phyloP scores from a whole-genome alignment of 1,284 basidiomycete genomes.

The Naganishia liquefaciens region DNA sequence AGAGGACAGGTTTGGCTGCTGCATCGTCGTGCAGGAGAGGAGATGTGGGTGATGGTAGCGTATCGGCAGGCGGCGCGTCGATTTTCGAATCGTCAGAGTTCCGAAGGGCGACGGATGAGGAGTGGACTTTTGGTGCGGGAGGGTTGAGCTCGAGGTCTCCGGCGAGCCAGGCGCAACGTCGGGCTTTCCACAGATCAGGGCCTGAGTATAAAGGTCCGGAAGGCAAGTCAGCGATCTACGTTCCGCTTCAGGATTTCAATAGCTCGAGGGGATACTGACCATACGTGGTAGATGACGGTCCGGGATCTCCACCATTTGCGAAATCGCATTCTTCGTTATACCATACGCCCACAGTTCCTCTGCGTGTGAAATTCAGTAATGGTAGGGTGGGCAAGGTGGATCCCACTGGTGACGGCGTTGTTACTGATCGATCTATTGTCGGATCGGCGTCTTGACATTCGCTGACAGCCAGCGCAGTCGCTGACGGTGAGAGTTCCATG shows the following conservation, averaged over 20 bases:
- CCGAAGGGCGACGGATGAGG: background rate
- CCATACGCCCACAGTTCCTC: conserved; percentile 12
- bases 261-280: background rate
- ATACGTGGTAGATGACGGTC: conserved; percentile 11
- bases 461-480: background rate
- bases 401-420: no score
- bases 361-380: background rate
- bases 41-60: background rate
- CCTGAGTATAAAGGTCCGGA: background rate
- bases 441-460: background rate
- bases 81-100: background rate
- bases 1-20: background rate
- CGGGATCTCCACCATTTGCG: conserved; percentile 3
- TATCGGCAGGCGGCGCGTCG: background rate
- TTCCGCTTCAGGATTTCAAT: background rate
- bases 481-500: no score
- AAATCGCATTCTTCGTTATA: conserved; percentile 5
- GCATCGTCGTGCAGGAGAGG: background rate
- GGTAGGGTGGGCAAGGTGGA: background rate
- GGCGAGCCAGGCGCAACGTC: conserved; percentile 19
- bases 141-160: conserved; percentile 18
- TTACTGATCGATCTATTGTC: background rate
- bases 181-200: conserved; percentile 20
- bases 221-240: background rate
- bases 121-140: conserved; percentile 9